phyloP scores from a whole-genome alignment of 805 yeast genomes.

The Candida insectorum region DNA sequence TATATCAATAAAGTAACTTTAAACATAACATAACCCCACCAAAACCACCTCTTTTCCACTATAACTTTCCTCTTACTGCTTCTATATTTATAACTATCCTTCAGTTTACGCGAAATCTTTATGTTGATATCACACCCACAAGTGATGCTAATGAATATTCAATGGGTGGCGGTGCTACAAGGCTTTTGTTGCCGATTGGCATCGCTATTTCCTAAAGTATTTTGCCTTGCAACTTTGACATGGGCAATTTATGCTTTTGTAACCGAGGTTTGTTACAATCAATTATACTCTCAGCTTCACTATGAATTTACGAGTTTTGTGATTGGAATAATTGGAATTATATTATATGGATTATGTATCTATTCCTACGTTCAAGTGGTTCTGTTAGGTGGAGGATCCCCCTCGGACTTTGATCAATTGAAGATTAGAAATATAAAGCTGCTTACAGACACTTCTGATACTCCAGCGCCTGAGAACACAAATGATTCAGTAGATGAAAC shows the following conservation, averaged over 20 bases:
- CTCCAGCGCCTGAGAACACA: conserved; percentile 7
- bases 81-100: too few relatives aligned
- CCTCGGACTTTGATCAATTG: conserved; percentile 52
- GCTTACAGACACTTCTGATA: conserved; percentile 5
- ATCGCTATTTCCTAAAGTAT: conserved; percentile 45
- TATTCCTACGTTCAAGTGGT: conserved; percentile 54
- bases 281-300: conserved; percentile 13
- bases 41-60: too few relatives aligned
- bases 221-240: conserved; percentile 39
- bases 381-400: conserved; percentile 62
- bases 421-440: conserved; percentile 18
- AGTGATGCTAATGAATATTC: conserved; percentile 16
- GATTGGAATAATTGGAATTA: conserved; percentile 19
- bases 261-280: conserved; percentile 13
- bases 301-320: conserved; percentile 12
- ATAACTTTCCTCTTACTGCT: neutral
- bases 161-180: conserved; percentile 9
- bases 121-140: conserved; percentile 23
- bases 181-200: conserved; percentile 12
- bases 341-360: conserved; percentile 35
- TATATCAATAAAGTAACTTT: too few relatives aligned
- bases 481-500: conserved; percentile 1
- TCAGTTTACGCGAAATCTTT: too few relatives aligned
- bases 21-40: too few relatives aligned
- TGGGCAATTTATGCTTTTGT: conserved; percentile 47